Base-by-base conservation (phyloP, 1,284 basidiomycete genomes). In the Microbotryomycetes sp. region DNA sequence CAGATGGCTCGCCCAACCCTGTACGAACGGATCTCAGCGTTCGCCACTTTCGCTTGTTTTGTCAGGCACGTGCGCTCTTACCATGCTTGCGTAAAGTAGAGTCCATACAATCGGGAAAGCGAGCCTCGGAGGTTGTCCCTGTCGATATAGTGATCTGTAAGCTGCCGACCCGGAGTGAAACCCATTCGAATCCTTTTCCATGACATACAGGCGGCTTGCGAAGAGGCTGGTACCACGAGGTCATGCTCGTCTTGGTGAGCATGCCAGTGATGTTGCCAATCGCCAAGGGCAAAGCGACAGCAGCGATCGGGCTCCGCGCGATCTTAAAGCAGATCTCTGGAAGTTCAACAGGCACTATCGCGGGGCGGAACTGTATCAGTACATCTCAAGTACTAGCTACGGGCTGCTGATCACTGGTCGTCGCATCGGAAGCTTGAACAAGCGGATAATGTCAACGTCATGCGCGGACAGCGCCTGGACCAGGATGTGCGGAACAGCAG, bases 1-100 rank as follows among this genome's bases (percentile, higher is more conserved):
- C 24, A 89, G 73, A 75, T 89, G 83, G 4, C 85, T 85, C 1
- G 85, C 85, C 72, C 83, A 87, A 52, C 87, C 87, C 82, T 48
- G 45, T 16, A 5, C 21, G 24, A 13, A 15, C 16, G 26, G 16
- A 21, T 5, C 15, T 50, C 21, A 28, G 9, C 26, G n/a, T n/a
- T n/a, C n/a, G n/a, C n/a, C n/a, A n/a, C n/a, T n/a, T n/a, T n/a
- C n/a, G n/a, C n/a, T n/a, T n/a, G n/a, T n/a, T n/a, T n/a, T n/a
- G n/a, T n/a, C n/a, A n/a, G n/a, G n/a, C n/a, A n/a, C n/a, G n/a
- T n/a, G 16, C 18, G 23, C 18, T 3, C 52, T 21, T n/a, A 46
- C 69, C 67, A 71, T 72, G 45, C 57, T 54, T 15, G 63, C 53
- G 60, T 72, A 72, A 6, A 72, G 59, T 9, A 35, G 11, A 3